Evolutionary conservation across 768 basidiomycete genomes (phyloP), one percentile per base, ranked within the genome.

Genomic region (Chlorophyllum brunneum): DNA sequence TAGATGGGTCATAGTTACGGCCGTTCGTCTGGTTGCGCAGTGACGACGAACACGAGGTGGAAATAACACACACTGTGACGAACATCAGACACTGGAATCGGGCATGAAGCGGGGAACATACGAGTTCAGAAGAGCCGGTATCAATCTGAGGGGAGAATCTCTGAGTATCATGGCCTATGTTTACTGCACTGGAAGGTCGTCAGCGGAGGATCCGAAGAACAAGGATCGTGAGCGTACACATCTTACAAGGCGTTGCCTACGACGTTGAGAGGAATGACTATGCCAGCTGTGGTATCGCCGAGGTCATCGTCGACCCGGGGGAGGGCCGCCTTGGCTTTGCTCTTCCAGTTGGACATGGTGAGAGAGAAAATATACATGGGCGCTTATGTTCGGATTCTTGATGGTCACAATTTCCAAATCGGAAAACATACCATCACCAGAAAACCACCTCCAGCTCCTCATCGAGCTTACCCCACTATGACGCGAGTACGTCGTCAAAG

Each of bases 121-220:
- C 88, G 22, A 89, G 72, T 67, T 92, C 89, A 0, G 87, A 87
- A 0, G 90, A 91, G 24, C 90, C 90, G 0, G 86, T 88, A 59
- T 92, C 89, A 30, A 92, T 77, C 61, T 90, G 88, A 2, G 91
- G 67, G 5, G 78, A 81, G 20, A 86, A 66, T 20, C 73, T 75
- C 50, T 85, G 77, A 27, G 61, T 61, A 7, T 62, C 66, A 5
- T 64, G 48, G 9, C 88, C 87, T 20, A 88, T 70, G 16, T 61
- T 65, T 4, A 86, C 69, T 3, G 79, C 74, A 23, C 88, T 90
- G 59, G 24, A n/a, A 7, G 41, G 33, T 16, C 44, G 42, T 44
- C 1, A 36, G 30, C 20, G 15, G 30, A 11, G 24, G 26, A 34
- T 24, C 38, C 44, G 37, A 30, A 29, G 39, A 43, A 8, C 37